These are phyloP conservation scores for Nicotiana sylvestris DNA, from an alignment of 257 asterid species.

Conservation along the genomic window DNA sequence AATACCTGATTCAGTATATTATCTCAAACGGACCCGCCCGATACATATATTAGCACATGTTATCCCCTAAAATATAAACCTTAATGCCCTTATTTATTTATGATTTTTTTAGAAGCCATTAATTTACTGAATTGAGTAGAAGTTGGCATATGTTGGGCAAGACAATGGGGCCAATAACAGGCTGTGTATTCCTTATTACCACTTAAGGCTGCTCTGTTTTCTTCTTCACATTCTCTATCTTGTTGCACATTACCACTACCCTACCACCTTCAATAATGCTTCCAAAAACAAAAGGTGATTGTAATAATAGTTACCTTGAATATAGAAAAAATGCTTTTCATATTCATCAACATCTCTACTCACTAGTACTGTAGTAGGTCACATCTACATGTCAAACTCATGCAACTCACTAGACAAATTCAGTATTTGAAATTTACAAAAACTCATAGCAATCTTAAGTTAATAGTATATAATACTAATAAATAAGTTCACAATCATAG, in stretches of 20 bases:
- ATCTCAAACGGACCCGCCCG: too few species aligned
- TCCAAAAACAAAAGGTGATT: background rate
- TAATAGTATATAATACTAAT: too few species aligned
- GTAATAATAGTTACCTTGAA: background rate
- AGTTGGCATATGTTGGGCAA: background rate
- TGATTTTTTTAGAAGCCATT: background rate
- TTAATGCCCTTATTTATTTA: too few species aligned
- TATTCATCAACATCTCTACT: background rate
- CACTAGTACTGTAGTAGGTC: background rate
- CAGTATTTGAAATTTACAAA: too few species aligned
- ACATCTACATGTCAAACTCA: background rate
- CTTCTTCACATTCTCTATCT: slow-evolving; percentile 34
- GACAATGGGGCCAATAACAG: slow-evolving; percentile 39
- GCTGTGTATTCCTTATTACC: slow-evolving; percentile 22
- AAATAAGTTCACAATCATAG: too few species aligned
- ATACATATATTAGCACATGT: too few species aligned
- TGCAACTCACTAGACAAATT: background rate
- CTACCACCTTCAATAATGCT: slow-evolving; percentile 32
- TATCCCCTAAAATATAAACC: too few species aligned
- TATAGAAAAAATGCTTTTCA: background rate
- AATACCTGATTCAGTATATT: too few species aligned
- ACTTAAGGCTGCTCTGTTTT: slow-evolving; percentile 29
- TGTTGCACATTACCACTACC: slow-evolving; percentile 37
- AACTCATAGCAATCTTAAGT: too few species aligned
- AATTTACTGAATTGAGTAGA: background rate